A percentile compares a stretch with the other conserved stretches of the same genome.
These are phyloP conservation scores for Pythium aristosporum DNA, from an alignment of 352 stramenopile species.

Conservation along the genomic window DNA sequence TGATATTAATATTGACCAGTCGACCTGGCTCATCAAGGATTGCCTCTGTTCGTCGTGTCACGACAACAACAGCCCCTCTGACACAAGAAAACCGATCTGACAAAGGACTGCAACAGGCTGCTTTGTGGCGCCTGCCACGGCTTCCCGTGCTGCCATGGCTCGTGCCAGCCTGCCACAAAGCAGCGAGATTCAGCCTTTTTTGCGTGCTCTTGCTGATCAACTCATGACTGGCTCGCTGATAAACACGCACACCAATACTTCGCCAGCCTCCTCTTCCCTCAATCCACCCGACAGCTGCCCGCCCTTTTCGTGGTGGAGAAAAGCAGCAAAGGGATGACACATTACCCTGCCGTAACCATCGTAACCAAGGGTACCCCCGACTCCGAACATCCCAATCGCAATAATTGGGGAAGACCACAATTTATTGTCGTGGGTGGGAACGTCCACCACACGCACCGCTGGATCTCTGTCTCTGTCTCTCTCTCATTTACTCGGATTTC, in stretches of 20 bases:
- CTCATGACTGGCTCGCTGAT: no score
- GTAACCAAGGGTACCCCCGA: not conserved
- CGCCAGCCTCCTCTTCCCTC: not conserved
- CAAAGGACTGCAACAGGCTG: not conserved
- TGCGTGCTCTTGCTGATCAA: no score
- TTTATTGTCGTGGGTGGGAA: not conserved
- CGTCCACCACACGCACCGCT: no score
- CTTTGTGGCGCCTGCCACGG: not conserved
- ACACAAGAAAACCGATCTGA: no score
- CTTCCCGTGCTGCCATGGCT: no score
- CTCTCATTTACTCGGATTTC: conserved; percentile 60
- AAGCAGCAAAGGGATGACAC: not conserved
- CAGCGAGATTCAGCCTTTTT: no score
- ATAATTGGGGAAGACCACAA: not conserved
- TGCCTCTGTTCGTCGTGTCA: no score
- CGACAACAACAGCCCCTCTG: no score
- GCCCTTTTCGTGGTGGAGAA: not conserved
- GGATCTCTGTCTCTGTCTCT: not conserved
- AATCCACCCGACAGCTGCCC: not conserved
- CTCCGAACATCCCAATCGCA: not conserved
- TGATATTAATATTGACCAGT: not conserved
- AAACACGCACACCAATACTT: no score
- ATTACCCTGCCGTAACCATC: not conserved
- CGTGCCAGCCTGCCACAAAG: no score
- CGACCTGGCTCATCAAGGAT: no score